A percentile compares a stretch with the other conserved stretches of the same genome.
These are phyloP conservation scores for Sarcodon aspratus DNA, from an alignment of 768 basidiomycete genomes.

Conservation along the genomic window DNA sequence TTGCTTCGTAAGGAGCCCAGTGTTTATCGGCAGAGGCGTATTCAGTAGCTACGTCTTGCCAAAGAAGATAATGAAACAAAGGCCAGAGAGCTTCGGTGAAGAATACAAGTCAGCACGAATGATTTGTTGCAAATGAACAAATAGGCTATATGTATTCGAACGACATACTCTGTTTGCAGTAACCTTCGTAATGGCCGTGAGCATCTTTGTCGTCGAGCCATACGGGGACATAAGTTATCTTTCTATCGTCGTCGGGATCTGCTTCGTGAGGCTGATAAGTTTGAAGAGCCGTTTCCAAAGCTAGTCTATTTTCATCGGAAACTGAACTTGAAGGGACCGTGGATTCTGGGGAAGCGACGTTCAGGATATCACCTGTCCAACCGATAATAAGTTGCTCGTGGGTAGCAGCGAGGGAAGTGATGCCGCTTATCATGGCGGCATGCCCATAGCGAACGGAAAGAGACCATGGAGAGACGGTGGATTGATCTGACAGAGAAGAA, in stretches of 20 bases:
- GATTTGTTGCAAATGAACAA: constrained; percentile 2
- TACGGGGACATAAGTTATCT: constrained; percentile 75
- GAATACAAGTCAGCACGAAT: neutral
- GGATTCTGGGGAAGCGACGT: constrained; percentile 26
- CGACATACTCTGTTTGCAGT: constrained; percentile 89
- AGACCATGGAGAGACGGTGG: constrained; percentile 44
- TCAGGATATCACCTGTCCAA: constrained; percentile 83
- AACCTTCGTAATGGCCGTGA: constrained; percentile 92
- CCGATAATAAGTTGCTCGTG: constrained; percentile 90
- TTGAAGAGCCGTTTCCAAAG: constrained; percentile 54
- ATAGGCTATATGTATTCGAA: constrained; percentile 3
- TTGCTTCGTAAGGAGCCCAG: constrained; percentile 72
- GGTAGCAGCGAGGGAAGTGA: constrained; percentile 69
- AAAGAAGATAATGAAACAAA: constrained; percentile 94
- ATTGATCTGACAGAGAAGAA: constrained; percentile 6
- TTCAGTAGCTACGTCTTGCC: constrained; percentile 91
- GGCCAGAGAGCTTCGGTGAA: constrained; percentile 76
- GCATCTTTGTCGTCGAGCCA: constrained; percentile 87
- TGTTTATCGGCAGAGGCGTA: constrained; percentile 77
- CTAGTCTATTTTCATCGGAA: constrained; percentile 47
- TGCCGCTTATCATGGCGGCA: constrained; percentile 90
- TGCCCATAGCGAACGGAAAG: constrained; percentile 79
- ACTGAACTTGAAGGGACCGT: constrained; percentile 23
- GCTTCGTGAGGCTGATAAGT: constrained; percentile 50
- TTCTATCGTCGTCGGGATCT: constrained; percentile 34